Evolutionary conservation across 2,329 filamentous ascomycete species (phyloP).

Genomic region (Curvularia spicifera): DNA sequence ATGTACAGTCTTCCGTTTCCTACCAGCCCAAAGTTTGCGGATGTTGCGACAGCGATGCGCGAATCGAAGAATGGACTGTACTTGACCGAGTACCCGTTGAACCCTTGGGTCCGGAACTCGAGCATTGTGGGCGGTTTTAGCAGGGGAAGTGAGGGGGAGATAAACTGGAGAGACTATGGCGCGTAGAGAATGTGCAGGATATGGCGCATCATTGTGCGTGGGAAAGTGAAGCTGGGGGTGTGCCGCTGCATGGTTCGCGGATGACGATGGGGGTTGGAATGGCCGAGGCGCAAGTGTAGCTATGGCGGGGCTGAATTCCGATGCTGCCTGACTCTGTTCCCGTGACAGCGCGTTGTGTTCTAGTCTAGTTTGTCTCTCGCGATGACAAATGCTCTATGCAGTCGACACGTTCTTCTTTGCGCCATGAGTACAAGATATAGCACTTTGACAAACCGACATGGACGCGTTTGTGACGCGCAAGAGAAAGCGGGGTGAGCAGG

Average conservation of each 20-base stretch:
- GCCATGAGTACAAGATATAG: neutral
- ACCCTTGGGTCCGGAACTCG: conserved; percentile 91
- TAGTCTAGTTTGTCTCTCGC: neutral
- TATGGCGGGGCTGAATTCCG: conserved; percentile 25
- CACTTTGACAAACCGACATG: conserved; percentile 30
- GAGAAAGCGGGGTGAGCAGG: conserved; percentile 34
- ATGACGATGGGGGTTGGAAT: conserved; percentile 23
- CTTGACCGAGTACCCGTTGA: conserved; percentile 95
- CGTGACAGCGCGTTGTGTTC: conserved; percentile 26
- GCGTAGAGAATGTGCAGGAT: conserved; percentile 13
- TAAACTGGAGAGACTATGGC: conserved; percentile 15
- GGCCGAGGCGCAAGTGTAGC: conserved; percentile 31
- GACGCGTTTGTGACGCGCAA: conserved; percentile 51
- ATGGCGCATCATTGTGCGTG: conserved; percentile 27
- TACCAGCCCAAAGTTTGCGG: conserved; percentile 96
- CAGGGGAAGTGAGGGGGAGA: neutral
- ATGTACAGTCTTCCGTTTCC: conserved; percentile 92
- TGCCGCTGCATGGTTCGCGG: conserved; percentile 25
- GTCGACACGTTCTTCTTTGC: neutral
- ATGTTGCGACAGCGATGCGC: conserved; percentile 84
- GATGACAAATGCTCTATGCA: neutral
- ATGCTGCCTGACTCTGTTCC: conserved; percentile 12
- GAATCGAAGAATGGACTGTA: conserved; percentile 99
- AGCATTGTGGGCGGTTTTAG: conserved; percentile 67
- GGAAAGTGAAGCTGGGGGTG: conserved; percentile 21